Conservation (phyloP, 1,139 yeast species). For the Kodamaea sp. region DNA sequence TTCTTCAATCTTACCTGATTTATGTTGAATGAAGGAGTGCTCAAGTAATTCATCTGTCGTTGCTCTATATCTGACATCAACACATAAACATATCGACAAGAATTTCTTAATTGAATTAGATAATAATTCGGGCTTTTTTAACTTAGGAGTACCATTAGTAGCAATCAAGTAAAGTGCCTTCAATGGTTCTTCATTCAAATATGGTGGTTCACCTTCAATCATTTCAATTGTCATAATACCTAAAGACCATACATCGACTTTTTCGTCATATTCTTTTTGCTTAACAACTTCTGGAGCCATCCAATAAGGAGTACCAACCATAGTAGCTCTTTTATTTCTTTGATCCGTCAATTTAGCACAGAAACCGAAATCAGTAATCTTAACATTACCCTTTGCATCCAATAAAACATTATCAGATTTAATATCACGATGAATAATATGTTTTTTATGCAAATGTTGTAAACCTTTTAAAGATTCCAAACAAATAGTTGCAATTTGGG, state of each 20-base stretch:
- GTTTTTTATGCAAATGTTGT: constrained; percentile 84
- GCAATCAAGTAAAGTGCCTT: constrained; percentile 89
- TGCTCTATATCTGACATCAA: constrained; percentile 90
- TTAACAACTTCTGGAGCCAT: constrained; percentile 99
- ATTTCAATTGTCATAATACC: constrained; percentile 98
- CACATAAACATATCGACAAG: constrained; percentile 88
- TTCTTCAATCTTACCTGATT: constrained; percentile 66
- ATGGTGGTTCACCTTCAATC: constrained; percentile 98
- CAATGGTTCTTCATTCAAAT: constrained; percentile 91
- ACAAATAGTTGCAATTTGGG: constrained; percentile 88
- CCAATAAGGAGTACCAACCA: constrained; percentile 99
- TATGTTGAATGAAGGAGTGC: constrained; percentile 70
- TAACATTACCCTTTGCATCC: constrained; percentile 83
- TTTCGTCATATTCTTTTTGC: constrained; percentile 93
- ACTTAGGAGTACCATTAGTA: constrained; percentile 93
- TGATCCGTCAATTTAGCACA: constrained; percentile 95
- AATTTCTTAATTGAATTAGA: constrained; percentile 81
- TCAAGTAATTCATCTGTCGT: constrained; percentile 80
- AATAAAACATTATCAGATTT: constrained; percentile 90
- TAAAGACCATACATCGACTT: constrained; percentile 96
- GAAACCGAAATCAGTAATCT: constrained; percentile 96
- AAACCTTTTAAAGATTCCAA: constrained; percentile 88
- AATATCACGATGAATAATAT: constrained; percentile 93
- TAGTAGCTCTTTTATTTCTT: constrained; percentile 90
- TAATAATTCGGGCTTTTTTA: constrained; percentile 79